Percentiles rank a stretch among this genome's conserved stretches.
These are phyloP conservation scores for Malus hybrid DNA, from an alignment of 331 rosid species.

Conservation along the genomic window DNA sequence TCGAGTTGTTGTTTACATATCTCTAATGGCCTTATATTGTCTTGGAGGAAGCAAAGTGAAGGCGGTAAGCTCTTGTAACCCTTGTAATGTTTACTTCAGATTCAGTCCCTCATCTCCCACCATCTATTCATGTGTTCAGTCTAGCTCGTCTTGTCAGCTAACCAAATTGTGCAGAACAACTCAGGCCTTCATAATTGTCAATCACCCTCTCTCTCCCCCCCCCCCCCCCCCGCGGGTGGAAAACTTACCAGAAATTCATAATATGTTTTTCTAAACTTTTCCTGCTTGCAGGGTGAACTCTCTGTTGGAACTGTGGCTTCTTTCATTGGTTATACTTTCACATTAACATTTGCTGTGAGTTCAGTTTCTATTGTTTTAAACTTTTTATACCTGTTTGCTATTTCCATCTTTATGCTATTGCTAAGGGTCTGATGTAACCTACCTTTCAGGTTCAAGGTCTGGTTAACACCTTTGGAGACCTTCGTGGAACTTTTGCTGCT, in stretches of 20 bases:
- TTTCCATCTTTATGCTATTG: constrained; percentile 12
- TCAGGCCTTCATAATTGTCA: background rate
- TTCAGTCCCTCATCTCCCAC: background rate
- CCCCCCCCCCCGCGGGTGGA: no score
- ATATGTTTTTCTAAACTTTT: constrained; percentile 3
- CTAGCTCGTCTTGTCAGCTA: background rate
- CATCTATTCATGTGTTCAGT: background rate
- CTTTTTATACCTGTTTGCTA: constrained; percentile 2
- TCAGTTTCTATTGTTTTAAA: constrained; percentile 11
- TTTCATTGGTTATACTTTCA: constrained; percentile 95
- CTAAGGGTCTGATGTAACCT: constrained; percentile 16
- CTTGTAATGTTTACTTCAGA: constrained; percentile 7
- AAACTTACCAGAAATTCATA: background rate
- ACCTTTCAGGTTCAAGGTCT: constrained; percentile 92
- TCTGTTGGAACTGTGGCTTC: constrained; percentile 92
- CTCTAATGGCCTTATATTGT: constrained; percentile 62
- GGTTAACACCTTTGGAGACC: constrained; percentile 92
- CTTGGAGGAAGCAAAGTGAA: constrained; percentile 99
- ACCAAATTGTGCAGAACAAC: background rate
- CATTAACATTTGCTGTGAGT: constrained; percentile 87
- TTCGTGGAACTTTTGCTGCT: constrained; percentile 79
- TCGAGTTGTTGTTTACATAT: constrained; percentile 84
- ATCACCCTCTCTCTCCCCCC: no score
- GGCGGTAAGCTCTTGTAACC: constrained; percentile 54
- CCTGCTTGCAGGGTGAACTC: constrained; percentile 74